Base-by-base conservation (phyloP, 805 yeast species). In the Pichia pseudocactophila region DNA sequence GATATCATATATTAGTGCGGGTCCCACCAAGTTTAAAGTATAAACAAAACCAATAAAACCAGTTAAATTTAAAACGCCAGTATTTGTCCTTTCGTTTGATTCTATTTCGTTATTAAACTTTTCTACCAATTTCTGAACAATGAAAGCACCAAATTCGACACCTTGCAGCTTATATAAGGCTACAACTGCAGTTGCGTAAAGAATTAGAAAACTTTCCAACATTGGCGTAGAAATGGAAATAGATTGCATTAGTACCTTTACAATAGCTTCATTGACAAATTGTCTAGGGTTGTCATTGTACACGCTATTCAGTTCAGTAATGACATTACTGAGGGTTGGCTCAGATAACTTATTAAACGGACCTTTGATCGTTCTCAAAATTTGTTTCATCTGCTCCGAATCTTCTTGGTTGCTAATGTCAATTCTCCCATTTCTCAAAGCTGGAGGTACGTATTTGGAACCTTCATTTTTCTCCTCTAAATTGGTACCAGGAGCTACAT, bases 271-370 rank as follows among this genome's bases (percentile, higher is more conserved):
- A 40, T 78, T 87, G 17, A 88, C 94, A n/a, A 73, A 58, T 42
- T 86, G 88, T 50, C 96, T 73, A 4, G 98, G 80, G 52, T 86
- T 69, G 7, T 69, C 70, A 48, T 69, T 62, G 53, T 76, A 92
- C 1, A 86, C 62, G 0, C 67, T 69, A 51, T 78, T 79, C 40
- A 92, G 64, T 20, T 85, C 86, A 45, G 74, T 71, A 17, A 83
- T 77, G 40, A 89, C 85, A 2, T 80, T 66, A 11, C 74, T 66
- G 25, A 89, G 68, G 48, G 89, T 92, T 1, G 94, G 78, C 52
- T 90, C 97, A 1, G 96, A 83, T n/a, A 92, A 69, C 59, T 79
- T 82, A 59, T 92, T 92, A 53, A 92, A 66, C 1, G 87, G 78
- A 45, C 97, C 89, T 54, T 88, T 92, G 37, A 89, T 72, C 5